Evolutionary conservation across 2,329 filamentous ascomycete species (phyloP), one percentile per base, ranked within the genome.

Genomic region (Arthrobotrys megalospora): DNA sequence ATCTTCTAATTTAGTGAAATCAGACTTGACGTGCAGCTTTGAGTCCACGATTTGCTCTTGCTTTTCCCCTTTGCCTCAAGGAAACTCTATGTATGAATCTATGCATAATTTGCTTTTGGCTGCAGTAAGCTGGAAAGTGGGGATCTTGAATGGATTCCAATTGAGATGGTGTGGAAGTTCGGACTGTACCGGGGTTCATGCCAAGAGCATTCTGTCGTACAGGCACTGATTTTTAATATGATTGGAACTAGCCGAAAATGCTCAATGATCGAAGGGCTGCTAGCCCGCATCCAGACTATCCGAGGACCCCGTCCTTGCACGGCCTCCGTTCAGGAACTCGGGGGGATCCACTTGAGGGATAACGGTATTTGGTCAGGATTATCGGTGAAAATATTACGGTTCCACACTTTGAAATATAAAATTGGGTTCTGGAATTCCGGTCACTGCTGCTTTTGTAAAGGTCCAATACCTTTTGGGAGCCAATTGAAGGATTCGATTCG

Each of bases 381-480:
- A n/a, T 50, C 47, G 21, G 28, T 66, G 60, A 38, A 58, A 58
- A 36, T n/a, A 60, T 60, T 60, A 12, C 36, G 55, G 69, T 65
- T 73, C 58, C 69, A 73, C 60, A 66, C 50, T 73, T 41, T 55
- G 28, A 73, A 66, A 73, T 73, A 66, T 73, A 73, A 73, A 65
- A 73, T 65, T 67, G 38, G 48, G 50, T 50, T 66, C 60, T 66
- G 69, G 69, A 73, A 73, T 73, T 60, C 19, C 1, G 28, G n/a
- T 38, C 36, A 21, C 38, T n/a, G 28, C 68, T 47, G 55, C 45
- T 64, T 72, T 72, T 64, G 68, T 64, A 38, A 52, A 41, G 12
- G 12, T 34, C 41, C 48, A 55, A 55, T 45, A 12, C 34, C n/a
- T 11, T 28, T 19, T 43, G n/a, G 47, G 14, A 21, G 41, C n/a